Evolutionary conservation across 306 rosid species (phyloP), one percentile per base, ranked within the genome.

Genomic region (Fragaria nilgerrensis): DNA sequence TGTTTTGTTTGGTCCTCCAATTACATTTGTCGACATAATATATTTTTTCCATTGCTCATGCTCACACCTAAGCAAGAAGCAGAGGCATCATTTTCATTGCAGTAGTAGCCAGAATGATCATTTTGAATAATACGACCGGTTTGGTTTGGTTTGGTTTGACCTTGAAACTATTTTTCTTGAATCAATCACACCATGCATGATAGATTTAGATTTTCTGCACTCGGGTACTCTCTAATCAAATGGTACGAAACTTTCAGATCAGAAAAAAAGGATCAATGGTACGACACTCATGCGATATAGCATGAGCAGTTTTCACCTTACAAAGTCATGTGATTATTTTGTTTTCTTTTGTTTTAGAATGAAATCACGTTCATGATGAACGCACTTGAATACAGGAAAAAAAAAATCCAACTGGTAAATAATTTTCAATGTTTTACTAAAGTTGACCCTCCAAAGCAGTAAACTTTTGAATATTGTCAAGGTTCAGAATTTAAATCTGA

Each of bases 81-180:
- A 52, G 45, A 32, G 12, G 48, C 75, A 72, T 50, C 58, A 50
- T 9, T 72, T 73, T 23, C 55, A 56, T 50, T 56, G 27, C 66
- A 49, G 47, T 13, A 5, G 64, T 20, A 34, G 34, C 75, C 71
- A 79, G 68, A 72, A 19, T 56, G 70, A 72, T 16, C 25, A 65
- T 65, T 65, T 78, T 59, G 41, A 77, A 64, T 22, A 75, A 32
- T 37, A n/a, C 9, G 70, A 66, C 73, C 32, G 7, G 48, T 16
- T 20, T 53, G 19, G 50, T 50, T 7, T 20, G 13, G 61, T 70
- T 70, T 76, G 73, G 58, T 76, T 70, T 76, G 74, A 22, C 72
- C 36, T 20, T 0, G 25, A 62, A 78, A 58, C 8, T 75, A 41
- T 70, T 69, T 47, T 70, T 27, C 2, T 50, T 36, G 20, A 39